Evolutionary conservation across 1,284 basidiomycete species (phyloP).

Genomic region (Lentinus polychrous): DNA sequence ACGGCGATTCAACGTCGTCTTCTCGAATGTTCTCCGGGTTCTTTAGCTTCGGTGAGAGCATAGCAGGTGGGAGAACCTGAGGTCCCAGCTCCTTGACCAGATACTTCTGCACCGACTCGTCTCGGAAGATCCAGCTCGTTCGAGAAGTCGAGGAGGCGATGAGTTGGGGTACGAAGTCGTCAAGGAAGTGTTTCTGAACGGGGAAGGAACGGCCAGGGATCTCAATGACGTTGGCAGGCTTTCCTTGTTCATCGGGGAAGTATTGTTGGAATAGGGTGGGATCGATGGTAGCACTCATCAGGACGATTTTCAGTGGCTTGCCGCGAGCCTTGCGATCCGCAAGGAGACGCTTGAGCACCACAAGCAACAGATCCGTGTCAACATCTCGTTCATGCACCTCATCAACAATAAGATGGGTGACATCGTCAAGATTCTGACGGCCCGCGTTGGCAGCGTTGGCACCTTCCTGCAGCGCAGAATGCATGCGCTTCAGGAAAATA

Average conservation of each 20-base stretch:
- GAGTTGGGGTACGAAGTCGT: slow-evolving; percentile 66
- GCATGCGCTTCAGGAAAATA: slow-evolving; percentile 84
- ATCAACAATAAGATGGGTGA: slow-evolving; percentile 92
- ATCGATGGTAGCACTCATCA: slow-evolving; percentile 97
- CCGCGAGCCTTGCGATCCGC: slow-evolving; percentile 69
- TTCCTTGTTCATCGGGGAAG: slow-evolving; percentile 62
- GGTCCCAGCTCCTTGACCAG: slow-evolving; percentile 66
- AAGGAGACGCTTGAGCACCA: slow-evolving; percentile 84
- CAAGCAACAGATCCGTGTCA: slow-evolving; percentile 88
- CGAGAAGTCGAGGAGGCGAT: slow-evolving; percentile 22
- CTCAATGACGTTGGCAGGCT: slow-evolving; percentile 72
- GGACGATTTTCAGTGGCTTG: slow-evolving; percentile 80
- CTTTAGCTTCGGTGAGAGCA: slow-evolving; percentile 9
- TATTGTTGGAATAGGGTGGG: slow-evolving; percentile 85
- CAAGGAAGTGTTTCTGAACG: slow-evolving; percentile 77
- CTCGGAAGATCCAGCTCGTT: slow-evolving; percentile 63
- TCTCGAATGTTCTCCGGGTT: slow-evolving; percentile 25
- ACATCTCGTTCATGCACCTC: slow-evolving; percentile 97
- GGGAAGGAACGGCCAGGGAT: slow-evolving; percentile 93
- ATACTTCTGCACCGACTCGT: slow-evolving; percentile 77
- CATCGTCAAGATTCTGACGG: slow-evolving; percentile 57
- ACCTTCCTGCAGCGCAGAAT: slow-evolving; percentile 59
- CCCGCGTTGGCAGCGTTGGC: slow-evolving; percentile 15
- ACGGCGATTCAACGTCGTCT: slow-evolving; percentile 80
- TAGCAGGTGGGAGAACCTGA: slow-evolving; percentile 11